These are phyloP conservation scores for Halocafeteria seosinensis DNA, from an alignment of 108 stramenopile genomes.

Conservation along the genomic window DNA sequence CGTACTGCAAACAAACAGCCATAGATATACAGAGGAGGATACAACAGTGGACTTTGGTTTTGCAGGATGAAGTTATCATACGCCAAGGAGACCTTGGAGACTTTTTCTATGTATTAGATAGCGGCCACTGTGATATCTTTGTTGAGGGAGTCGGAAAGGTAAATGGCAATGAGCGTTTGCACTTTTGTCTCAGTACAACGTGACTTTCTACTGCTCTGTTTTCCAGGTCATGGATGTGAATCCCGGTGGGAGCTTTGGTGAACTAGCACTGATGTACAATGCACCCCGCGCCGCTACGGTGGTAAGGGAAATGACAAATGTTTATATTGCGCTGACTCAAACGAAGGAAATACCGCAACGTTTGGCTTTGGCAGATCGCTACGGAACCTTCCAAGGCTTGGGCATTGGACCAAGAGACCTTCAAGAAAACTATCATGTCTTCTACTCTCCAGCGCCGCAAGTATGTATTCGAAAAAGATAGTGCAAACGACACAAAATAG, in stretches of 20 bases:
- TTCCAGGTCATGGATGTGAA: neutral
- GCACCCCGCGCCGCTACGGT: constrained; percentile 70
- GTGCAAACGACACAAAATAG: no score
- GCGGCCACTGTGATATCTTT: constrained; percentile 11
- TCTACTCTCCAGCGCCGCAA: constrained; percentile 1
- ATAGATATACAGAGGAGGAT: neutral
- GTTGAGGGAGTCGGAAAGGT: constrained; percentile 11
- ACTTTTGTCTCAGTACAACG: no score
- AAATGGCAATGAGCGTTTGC: neutral
- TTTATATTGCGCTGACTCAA: no score
- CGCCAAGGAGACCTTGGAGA: constrained; percentile 22
- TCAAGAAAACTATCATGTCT: constrained; percentile 5
- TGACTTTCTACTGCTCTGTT: no score
- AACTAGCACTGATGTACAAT: constrained; percentile 72
- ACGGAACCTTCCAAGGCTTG: constrained; percentile 18
- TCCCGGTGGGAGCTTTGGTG: constrained; percentile 46
- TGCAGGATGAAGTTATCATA: constrained; percentile 9
- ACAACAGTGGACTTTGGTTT: neutral
- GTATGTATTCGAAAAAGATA: no score
- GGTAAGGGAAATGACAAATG: neutral
- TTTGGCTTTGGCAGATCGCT: constrained; percentile 11
- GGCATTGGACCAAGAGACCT: constrained; percentile 10
- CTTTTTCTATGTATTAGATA: constrained; percentile 18
- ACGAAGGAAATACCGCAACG: no score
- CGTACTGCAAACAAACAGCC: neutral